Evolutionary conservation across 495 filamentous ascomycete genomes (phyloP).

Genomic region (Penicillium desertorum): DNA sequence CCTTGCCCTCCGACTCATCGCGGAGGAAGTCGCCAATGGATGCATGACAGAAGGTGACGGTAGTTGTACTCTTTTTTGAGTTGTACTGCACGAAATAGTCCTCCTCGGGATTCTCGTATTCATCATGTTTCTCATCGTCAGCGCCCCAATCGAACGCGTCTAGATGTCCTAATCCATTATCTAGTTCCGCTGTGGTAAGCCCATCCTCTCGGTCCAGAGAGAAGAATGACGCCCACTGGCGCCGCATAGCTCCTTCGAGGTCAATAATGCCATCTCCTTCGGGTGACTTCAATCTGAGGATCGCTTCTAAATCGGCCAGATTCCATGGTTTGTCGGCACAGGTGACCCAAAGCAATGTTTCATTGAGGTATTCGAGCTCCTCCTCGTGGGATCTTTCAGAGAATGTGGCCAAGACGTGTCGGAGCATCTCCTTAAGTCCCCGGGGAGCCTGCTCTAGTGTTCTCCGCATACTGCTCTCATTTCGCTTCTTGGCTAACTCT

Average conservation of each 20-base stretch:
- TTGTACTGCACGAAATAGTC: conserved; percentile 29
- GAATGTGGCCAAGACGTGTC: conserved; percentile 31
- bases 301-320: conserved; percentile 31
- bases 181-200: conserved; percentile 32
- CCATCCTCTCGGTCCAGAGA: conserved; percentile 33
- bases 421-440: conserved; percentile 34
- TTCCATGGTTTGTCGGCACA: conserved; percentile 19
- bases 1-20: conserved; percentile 22
- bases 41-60: conserved; percentile 34
- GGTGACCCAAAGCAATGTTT: conserved; percentile 36
- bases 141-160: too few relatives aligned
- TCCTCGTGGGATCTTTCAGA: conserved; percentile 25
- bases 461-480: conserved; percentile 26
- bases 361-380: conserved; percentile 32
- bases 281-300: conserved; percentile 26
- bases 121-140: conserved; percentile 6
- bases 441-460: conserved; percentile 30
- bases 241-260: conserved; percentile 34
- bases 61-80: conserved; percentile 32
- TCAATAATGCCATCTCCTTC: conserved; percentile 35
- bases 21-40: conserved; percentile 37
- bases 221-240: conserved; percentile 40
- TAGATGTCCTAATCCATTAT: neutral
- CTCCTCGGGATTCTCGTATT: conserved; percentile 19
- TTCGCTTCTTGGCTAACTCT: conserved; percentile 32